Evolutionary conservation across 345 rosid genomes (phyloP).

Genomic region (Iberis pinnata): DNA sequence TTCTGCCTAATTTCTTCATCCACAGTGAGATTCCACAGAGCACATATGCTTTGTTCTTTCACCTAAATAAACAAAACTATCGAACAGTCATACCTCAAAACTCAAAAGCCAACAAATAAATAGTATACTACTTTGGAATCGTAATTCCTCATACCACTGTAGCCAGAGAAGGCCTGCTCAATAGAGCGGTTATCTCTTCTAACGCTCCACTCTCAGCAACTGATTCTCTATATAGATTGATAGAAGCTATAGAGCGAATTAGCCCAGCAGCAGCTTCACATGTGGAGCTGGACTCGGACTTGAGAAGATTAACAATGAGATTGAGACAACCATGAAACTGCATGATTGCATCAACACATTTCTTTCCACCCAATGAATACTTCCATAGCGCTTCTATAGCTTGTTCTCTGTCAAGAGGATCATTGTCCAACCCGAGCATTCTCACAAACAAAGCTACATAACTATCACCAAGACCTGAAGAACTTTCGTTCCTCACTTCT

Average conservation of each 20-base stretch:
- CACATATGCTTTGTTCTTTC: slow-evolving; percentile 68
- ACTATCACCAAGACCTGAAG: slow-evolving; percentile 49
- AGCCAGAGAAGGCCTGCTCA: slow-evolving; percentile 53
- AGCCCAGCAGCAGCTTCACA: slow-evolving; percentile 89
- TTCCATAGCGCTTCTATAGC: slow-evolving; percentile 72
- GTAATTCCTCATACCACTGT: slow-evolving; percentile 56
- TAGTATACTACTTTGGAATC: not conserved
- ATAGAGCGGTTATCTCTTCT: slow-evolving; percentile 63
- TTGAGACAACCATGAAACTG: slow-evolving; percentile 70
- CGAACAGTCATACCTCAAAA: slow-evolving; percentile 16
- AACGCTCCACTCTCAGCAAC: slow-evolving; percentile 84
- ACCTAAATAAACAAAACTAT: slow-evolving; percentile 38
- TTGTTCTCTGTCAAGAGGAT: slow-evolving; percentile 75
- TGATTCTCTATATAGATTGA: slow-evolving; percentile 55
- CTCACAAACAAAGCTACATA: slow-evolving; percentile 67
- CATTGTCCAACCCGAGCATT: slow-evolving; percentile 86
- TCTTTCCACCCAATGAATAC: slow-evolving; percentile 73
- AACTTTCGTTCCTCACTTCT: slow-evolving; percentile 26
- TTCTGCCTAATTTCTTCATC: slow-evolving; percentile 60
- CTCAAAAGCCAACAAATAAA: slow-evolving; percentile 13
- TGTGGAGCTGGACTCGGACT: slow-evolving; percentile 50
- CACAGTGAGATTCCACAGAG: slow-evolving; percentile 77
- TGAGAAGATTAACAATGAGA: slow-evolving; percentile 65
- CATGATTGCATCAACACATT: slow-evolving; percentile 67
- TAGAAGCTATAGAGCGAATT: slow-evolving; percentile 56